Percentiles rank a stretch among this genome's conserved stretches.
phyloP scores from a whole-genome alignment of 1,284 basidiomycete genomes.

The Apiotrichum gamsii region DNA sequence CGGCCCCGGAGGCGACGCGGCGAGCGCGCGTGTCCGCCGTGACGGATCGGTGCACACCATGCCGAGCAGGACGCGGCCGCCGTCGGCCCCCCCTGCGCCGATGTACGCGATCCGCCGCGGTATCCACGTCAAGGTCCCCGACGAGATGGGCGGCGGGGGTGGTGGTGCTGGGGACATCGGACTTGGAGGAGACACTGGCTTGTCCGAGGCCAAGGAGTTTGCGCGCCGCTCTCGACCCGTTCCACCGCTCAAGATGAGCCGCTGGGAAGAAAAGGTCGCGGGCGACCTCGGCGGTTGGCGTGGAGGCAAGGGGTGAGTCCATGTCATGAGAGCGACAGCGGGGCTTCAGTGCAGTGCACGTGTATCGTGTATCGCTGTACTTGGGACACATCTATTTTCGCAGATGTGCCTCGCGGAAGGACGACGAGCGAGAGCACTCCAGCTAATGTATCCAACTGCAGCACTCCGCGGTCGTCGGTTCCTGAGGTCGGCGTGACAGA shows the following conservation, averaged over 20 bases:
- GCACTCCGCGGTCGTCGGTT: slow-evolving; percentile 21
- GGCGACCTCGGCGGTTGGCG: slow-evolving; percentile 36
- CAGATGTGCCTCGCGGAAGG: neutral
- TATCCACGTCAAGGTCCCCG: neutral
- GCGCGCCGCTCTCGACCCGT: neutral
- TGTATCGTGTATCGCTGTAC: too few species aligned
- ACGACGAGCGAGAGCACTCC: neutral
- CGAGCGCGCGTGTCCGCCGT: neutral
- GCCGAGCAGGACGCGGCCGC: neutral
- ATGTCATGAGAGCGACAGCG: too few species aligned
- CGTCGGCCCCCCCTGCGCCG: slow-evolving; percentile 1
- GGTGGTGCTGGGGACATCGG: neutral
- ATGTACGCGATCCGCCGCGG: neutral
- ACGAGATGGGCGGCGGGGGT: neutral
- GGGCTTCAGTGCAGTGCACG: too few species aligned
- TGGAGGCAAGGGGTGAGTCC: slow-evolving; percentile 38
- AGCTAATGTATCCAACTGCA: neutral
- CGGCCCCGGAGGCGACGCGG: neutral
- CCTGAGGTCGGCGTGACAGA: slow-evolving; percentile 19
- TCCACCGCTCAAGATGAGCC: neutral
- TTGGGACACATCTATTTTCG: neutral
- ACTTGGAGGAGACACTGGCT: neutral
- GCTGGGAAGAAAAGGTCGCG: slow-evolving; percentile 31
- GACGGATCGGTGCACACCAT: neutral
- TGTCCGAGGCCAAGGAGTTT: neutral